Base-by-base conservation (phyloP, 2,329 filamentous ascomycete species). In the Pestalotiopsis sp. region DNA sequence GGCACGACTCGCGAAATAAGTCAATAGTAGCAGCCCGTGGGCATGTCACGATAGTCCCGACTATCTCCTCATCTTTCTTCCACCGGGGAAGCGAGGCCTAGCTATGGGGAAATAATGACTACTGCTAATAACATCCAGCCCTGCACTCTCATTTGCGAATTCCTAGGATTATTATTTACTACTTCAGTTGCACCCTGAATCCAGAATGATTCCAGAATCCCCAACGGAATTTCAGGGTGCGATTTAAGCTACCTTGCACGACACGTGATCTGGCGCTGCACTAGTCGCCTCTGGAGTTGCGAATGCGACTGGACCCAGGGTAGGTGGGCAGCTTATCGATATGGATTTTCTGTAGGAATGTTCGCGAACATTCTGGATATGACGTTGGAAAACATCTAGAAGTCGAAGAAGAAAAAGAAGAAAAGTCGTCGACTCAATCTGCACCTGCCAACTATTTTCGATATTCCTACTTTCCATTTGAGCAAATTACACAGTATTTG, bases 181-280 rank as follows among this genome's bases (percentile, higher is more conserved):
- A 31, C 17, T n/a, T 52, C 45, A 52, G 11, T 23, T 52, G 45
- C 7, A 52, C 45, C 45, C 45, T 9, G 14, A 9, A 52, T 52
- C 31, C 31, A n/a, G 41, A 49, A 14, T n/a, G 45, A 52, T n/a
- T n/a, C 17, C 17, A 52, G 45, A 36, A 36, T 36, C 31, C 45
- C 20, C 45, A 52, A 52, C 45, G 45, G 45, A 52, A 52, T n/a
- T 52, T n/a, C 45, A 52, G n/a, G 45, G 45, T 52, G 45, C 45
- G 17, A 52, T 52, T 52, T n/a, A 52, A n/a, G 41, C 41, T 49
- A 49, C 41, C 41, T 49, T 49, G 41, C n/a, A 36, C 56, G 14
- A 41, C 66, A 67, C 66, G 66, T 67, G 66, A 67, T 67, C 61
- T 68, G 52, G 25, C 57, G 27, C 27, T 62, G 12, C 57, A 17